Evolutionary conservation across 768 basidiomycete genomes (phyloP).

Genomic region (Austroboletus eburneus): DNA sequence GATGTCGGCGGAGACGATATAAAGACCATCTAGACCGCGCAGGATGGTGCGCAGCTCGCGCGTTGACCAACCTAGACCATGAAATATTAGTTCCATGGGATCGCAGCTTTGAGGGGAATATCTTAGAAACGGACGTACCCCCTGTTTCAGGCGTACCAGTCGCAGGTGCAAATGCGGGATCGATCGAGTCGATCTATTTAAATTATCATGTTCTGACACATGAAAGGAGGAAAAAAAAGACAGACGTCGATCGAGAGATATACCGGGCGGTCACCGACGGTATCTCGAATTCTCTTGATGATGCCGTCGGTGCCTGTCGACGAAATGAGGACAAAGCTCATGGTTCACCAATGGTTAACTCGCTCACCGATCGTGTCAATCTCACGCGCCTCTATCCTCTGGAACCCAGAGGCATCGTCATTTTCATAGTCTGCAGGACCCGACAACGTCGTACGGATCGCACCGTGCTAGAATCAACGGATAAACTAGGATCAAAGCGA

Average conservation of each 20-base stretch:
- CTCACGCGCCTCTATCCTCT: constrained; percentile 79
- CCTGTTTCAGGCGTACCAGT: constrained; percentile 85
- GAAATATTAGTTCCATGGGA: background rate
- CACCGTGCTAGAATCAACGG: constrained; percentile 63
- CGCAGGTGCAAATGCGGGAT: constrained; percentile 79
- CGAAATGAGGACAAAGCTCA: background rate
- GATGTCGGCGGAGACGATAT: constrained; percentile 77
- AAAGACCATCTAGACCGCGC: constrained; percentile 68
- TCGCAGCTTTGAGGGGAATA: background rate
- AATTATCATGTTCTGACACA: background rate
- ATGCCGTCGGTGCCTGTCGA: constrained; percentile 64
- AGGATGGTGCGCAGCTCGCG: constrained; percentile 76
- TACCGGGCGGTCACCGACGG: constrained; percentile 69
- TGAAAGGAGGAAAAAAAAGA: background rate
- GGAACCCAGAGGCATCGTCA: constrained; percentile 76
- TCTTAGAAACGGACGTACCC: constrained; percentile 34
- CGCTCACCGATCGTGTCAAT: constrained; percentile 73
- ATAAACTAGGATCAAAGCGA: constrained; percentile 72
- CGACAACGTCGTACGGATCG: constrained; percentile 80
- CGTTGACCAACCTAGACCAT: constrained; percentile 56
- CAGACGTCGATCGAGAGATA: constrained; percentile 77
- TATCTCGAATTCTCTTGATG: constrained; percentile 72
- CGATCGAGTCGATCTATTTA: constrained; percentile 68
- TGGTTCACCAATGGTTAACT: background rate
- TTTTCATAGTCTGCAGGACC: constrained; percentile 74